Conservation (phyloP, 768 basidiomycete genomes). For the Cystobasidium tubakii region DNA sequence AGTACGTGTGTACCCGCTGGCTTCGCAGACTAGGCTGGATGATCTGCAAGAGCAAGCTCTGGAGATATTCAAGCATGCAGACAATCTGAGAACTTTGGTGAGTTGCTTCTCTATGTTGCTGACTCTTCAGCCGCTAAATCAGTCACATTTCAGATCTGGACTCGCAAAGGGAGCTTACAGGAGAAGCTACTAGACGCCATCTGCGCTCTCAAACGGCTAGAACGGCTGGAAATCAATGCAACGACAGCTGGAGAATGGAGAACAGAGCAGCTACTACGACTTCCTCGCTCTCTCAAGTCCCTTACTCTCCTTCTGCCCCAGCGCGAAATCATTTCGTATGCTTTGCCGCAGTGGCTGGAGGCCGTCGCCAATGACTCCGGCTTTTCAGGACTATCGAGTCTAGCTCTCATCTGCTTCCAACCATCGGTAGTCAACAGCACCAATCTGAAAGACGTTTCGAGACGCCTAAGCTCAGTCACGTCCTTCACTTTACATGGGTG, state of each 20-base stretch:
- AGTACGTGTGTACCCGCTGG: conserved; percentile 23
- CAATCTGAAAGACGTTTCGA: not conserved
- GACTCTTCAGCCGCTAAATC: too few species aligned
- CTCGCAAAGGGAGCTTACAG: conserved; percentile 22
- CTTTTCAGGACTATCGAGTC: not conserved
- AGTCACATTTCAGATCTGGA: conserved; percentile 27
- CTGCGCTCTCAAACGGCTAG: not conserved
- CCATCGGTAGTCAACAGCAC: conserved; percentile 20
- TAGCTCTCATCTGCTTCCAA: conserved; percentile 23
- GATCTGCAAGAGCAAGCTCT: conserved; percentile 15
- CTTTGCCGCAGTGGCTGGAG: conserved; percentile 17
- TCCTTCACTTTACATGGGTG: conserved; percentile 22
- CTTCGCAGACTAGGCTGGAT: conserved; percentile 11
- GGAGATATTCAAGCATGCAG: not conserved
- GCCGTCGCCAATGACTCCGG: not conserved
- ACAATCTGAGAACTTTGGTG: conserved; percentile 19
- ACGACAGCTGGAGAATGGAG: conserved; percentile 15
- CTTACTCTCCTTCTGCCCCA: conserved; percentile 17
- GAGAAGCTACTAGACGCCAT: conserved; percentile 19
- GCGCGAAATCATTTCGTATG: conserved; percentile 14
- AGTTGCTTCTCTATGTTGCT: not conserved
- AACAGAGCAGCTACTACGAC: not conserved
- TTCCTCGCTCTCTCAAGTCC: not conserved
- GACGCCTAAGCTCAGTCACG: conserved; percentile 3
- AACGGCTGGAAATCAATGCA: conserved; percentile 27